Conservation (phyloP, 2,329 filamentous ascomycete species). For the Colletotrichum coccodes region DNA sequence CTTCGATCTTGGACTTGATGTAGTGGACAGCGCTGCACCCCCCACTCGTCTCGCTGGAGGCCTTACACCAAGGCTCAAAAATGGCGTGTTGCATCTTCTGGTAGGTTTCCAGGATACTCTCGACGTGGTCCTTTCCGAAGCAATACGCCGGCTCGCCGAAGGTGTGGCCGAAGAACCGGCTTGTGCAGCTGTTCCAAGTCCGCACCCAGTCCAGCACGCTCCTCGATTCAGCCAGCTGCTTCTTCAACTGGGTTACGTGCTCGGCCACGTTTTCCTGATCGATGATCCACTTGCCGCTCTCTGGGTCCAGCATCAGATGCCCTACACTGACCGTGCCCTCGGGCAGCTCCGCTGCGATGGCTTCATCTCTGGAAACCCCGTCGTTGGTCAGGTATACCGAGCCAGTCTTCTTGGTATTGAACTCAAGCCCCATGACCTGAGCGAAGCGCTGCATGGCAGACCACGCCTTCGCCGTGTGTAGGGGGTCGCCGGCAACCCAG, state of each 20-base stretch:
- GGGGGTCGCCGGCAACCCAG: conserved; percentile 52
- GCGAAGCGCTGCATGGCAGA: conserved; percentile 52
- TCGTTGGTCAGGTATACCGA: conserved; percentile 46
- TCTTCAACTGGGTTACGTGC: conserved; percentile 64
- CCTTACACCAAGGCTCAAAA: conserved; percentile 40
- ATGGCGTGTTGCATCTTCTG: conserved; percentile 49
- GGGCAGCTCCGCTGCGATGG: conserved; percentile 50
- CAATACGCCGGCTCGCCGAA: conserved; percentile 57
- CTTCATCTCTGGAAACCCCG: conserved; percentile 28
- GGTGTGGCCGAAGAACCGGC: conserved; percentile 56
- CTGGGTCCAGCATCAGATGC: conserved; percentile 60
- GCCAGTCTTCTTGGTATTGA: conserved; percentile 53
- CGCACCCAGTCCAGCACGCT: conserved; percentile 53
- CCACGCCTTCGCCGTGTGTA: conserved; percentile 54
- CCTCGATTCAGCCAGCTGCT: conserved; percentile 62
- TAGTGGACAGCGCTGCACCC: conserved; percentile 40
- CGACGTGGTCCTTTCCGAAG: conserved; percentile 55
- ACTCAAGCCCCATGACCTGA: conserved; percentile 44
- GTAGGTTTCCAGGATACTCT: conserved; percentile 53
- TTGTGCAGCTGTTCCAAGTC: conserved; percentile 58
- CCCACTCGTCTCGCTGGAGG: not conserved
- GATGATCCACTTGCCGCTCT: conserved; percentile 59
- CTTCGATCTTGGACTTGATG: conserved; percentile 42
- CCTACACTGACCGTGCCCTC: conserved; percentile 64
- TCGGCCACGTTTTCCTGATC: conserved; percentile 62